Evolutionary conservation across 768 basidiomycete species (phyloP).

Genomic region (Goffeauzyma gilvescens): DNA sequence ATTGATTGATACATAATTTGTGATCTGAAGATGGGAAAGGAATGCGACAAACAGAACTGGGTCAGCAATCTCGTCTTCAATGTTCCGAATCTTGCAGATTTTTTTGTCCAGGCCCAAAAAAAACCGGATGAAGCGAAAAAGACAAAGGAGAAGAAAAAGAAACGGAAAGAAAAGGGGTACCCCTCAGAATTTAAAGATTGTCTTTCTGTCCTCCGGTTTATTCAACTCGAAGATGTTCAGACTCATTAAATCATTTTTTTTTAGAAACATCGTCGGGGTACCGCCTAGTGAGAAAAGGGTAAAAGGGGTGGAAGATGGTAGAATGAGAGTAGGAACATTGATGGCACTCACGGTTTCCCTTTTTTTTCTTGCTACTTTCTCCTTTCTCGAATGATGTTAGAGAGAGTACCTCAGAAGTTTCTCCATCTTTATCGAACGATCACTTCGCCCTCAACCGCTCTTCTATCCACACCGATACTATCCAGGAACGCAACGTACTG

Average conservation of each 20-base stretch:
- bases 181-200: slow-evolving; percentile 9
- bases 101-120: too few relatives aligned
- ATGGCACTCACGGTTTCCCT: background rate
- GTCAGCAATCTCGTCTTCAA: too few relatives aligned
- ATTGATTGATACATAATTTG: too few relatives aligned
- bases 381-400: background rate
- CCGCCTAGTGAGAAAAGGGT: background rate
- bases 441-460: slow-evolving; percentile 75
- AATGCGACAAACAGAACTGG: too few relatives aligned
- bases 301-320: background rate
- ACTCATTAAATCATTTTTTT: slow-evolving; percentile 15
- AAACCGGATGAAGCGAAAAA: too few relatives aligned
- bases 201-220: slow-evolving; percentile 5
- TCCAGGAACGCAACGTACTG: slow-evolving; percentile 57
- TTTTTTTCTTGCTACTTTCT: background rate
- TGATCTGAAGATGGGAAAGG: too few relatives aligned
- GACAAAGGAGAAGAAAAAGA: too few relatives aligned
- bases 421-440: slow-evolving; percentile 36
- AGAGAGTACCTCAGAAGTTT: background rate
- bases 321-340: background rate
- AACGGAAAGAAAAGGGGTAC: background rate
- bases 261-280: background rate
- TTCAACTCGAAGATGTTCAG: too few relatives aligned
- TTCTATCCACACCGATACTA: slow-evolving; percentile 55
- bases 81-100: too few relatives aligned